Base-by-base conservation (phyloP, 2,329 filamentous ascomycete genomes). In the Teratosphaeria gauchensis region DNA sequence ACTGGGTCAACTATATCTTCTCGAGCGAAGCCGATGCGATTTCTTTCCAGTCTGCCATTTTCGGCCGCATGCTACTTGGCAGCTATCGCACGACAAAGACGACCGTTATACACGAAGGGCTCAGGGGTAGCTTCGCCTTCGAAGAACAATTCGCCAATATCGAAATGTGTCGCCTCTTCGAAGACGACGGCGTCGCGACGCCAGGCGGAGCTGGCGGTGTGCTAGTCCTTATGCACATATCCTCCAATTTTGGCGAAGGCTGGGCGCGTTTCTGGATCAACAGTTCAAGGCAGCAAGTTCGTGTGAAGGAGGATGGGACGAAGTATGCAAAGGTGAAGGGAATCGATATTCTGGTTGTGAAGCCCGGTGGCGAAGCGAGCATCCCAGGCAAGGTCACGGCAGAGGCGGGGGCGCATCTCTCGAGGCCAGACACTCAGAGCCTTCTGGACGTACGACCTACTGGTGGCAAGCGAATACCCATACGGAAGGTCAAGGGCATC, bases 121-220 rank as follows among this genome's bases (percentile, higher is more conserved):
- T 78, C 19, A 66, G 69, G 21, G 71, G 73, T 0, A 69, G 73
- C 0, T 74, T 78, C 56, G 68, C 74, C 2, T 77, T 77, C 58
- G 74, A 77, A 56, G 76, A 78, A 62, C 77, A 78, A 63, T 77
- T 79, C 69, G 77, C 76, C 56, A 77, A 74, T 21, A 74, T 78
- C 59, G 77, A 79, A 59, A 76, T 75, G 38, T 68, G 79, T 2
- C 71, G 77, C 3, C 65, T 79, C 0, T 79, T 77, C 76, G 72
- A 77, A 61, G 76, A 79, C 53, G 71, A 74, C 28, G 70, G 70
- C 7, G 62, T 68, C 5, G 59, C 64, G 3, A 68, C 64, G 1
- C 63, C 66, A 3, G 67, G 68, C 11, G 73, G 72, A 0, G 71
- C 68, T 0, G 73, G 72, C 19, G 77, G 74, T 21, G 70, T 78